Base-by-base conservation (phyloP, 768 basidiomycete genomes). In the Termitomyces sp. region DNA sequence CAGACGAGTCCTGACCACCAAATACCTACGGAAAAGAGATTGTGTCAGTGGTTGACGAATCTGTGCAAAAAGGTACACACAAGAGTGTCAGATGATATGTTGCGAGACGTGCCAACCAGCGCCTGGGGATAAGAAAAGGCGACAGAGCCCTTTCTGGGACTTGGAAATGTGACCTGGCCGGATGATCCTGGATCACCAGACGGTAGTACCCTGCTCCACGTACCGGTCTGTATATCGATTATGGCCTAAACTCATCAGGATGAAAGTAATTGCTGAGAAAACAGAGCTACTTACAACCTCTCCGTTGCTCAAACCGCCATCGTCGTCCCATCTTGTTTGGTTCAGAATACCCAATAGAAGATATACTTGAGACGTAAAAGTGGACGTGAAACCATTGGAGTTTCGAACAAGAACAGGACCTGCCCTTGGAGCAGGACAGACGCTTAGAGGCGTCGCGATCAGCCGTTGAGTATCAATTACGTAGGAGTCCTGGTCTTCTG, bases 201-300 rank as follows among this genome's bases (percentile, higher is more conserved):
- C 40, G 90, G 90, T 36, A 92, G 69, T 18, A 90, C 69, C 62
- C 90, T 81, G 48, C 82, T 84, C 91, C 89, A 92, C 9, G 79
- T 73, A 6, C 81, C 86, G 2, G 83, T 80, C 35, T 76, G 72
- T 33, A 78, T 74, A 61, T 90, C 82, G 40, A 91, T 71, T 13
- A 92, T 73, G 56, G 80, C 85, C 86, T 88, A 53, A 14, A 59
- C n/a, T 42, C 18, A 57, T 59, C 42, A 60, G 26, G 44, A 24
- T 58, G 9, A 44, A 6, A 12, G 30, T 14, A 42, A 30, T 40
- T 51, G 32, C 24, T 55, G 36, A 38, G 4, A 43, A 50, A 40
- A 49, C 46, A 54, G 51, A 13, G 28, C 13, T 33, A 70, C 84
- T 65, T 66, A 86, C 90, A 55, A 93, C 83, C 78, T 92, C 91